Base-by-base conservation (phyloP, 192 early-diverging fungal genomes). In the Spizellomyces sp. region DNA sequence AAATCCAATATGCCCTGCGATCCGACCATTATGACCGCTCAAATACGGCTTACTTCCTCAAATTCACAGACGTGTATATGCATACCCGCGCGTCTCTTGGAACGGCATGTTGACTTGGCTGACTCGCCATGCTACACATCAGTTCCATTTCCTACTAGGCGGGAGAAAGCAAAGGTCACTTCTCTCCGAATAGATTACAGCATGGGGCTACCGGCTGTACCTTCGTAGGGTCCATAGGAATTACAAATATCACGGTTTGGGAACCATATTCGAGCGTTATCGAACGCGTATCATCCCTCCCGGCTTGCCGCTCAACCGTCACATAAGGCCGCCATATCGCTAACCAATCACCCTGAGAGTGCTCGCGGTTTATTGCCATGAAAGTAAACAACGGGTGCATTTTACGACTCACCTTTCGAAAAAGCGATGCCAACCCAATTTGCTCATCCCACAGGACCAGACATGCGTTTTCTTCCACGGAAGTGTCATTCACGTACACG, bases 371-470 rank as follows among this genome's bases (percentile, higher is more conserved):
- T 19, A 55, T 55, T 55, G 19, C 15, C 52, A 55, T 55, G 19
- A 19, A 15, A 55, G 2, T 36, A 36, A 36, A 36, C 27, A 19
- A 54, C 17, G 50, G 4, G 1, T 54, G 12, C 50, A 4, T n/a
- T n/a, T 54, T 4, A 54, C 17, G 50, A 54, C 14, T 54, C 36
- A 69, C 69, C 61, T 71, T 61, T 10, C 17, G n/a, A 8, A 71
- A 71, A 9, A 71, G 41, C 0, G 69, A 71, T 27, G 69, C 69
- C 58, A 71, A 52, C 7, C 60, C 61, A 45, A 71, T 71, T 48
- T 71, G 69, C 60, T 71, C 60, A 42, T 71, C 69, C 69, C 69
- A 71, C 8, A 71, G 47, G 14, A 62, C 44, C 15, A 71, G 42
- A 14, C 19, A 21, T 36, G 42, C 61, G 21, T 61, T 61, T 1